Evolutionary conservation across 2,329 filamentous ascomycete species (phyloP), one percentile per base, ranked within the genome.

Genomic region (Fusarium kyushuense): DNA sequence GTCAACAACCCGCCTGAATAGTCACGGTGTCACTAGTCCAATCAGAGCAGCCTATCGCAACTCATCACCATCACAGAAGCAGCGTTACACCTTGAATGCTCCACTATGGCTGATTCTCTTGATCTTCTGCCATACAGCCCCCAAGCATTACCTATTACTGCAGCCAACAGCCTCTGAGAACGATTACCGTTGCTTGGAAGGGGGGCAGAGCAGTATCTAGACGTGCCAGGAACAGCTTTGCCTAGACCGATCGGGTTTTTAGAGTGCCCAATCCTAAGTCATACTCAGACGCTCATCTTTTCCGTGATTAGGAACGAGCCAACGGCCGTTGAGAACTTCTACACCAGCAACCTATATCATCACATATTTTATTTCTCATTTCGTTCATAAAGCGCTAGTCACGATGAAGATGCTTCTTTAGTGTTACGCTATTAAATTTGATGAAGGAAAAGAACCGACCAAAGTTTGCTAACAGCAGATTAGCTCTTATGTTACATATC

Each of bases 201-300:
- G 43, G 56, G 61, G 47, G 42, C 27, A 36, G 35, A 43, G 46
- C 35, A 54, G 25, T 43, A 54, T 41, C 47, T 69, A 46, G 54
- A 51, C 55, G 45, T 63, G 65, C 63, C 64, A 73, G 63, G 67
- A 74, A 74, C 69, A 69, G 12, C 56, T 17, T 64, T 52, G 59
- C 43, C 46, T 33, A 47, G 46, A 33, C 58, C 69, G 61, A 57
- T 55, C 52, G 52, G 66, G 54, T 29, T 46, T 42, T 29, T 49
- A 13, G 36, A 61, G 63, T 54, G 48, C 58, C 72, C 72, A 74
- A 74, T 74, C 67, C 71, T 33, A 58, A 40, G 64, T 42, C 61
- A 57, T 36, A 47, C 51, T 42, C 64, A 69, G 64, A 73, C 69
- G 67, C 72, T 72, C 64, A 65, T 72, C 47, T 71, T 62, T 69